phyloP scores from a whole-genome alignment of 2,329 filamentous ascomycete genomes.

The Clonostachys rhizophaga region DNA sequence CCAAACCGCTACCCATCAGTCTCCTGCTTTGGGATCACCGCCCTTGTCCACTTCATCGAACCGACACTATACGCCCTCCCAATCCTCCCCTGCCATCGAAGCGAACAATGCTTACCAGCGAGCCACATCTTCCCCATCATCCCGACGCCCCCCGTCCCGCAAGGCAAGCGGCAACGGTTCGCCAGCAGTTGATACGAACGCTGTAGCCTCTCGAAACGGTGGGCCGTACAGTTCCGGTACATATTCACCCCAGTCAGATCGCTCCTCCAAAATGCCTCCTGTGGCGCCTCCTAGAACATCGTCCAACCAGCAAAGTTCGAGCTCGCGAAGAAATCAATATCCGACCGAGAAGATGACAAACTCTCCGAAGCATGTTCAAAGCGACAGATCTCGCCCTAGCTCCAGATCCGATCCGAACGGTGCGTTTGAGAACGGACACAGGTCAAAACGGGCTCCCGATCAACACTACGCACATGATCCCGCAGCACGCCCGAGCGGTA shows the following conservation, averaged over 20 bases:
- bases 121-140: constrained; percentile 41
- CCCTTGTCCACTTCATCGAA: constrained; percentile 42
- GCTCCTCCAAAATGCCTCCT: constrained; percentile 60
- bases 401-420: constrained; percentile 22
- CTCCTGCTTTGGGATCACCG: constrained; percentile 41
- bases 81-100: constrained; percentile 49
- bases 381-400: constrained; percentile 26
- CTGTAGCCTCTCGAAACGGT: constrained; percentile 5
- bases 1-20: constrained; percentile 54
- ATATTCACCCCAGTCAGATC: constrained; percentile 36
- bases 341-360: constrained; percentile 35
- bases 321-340: constrained; percentile 37
- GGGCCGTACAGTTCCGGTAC: constrained; percentile 8
- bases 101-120: constrained; percentile 50
- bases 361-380: constrained; percentile 25
- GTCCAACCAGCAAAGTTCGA: constrained; percentile 50
- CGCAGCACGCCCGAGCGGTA: constrained; percentile 25
- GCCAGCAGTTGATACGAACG: constrained; percentile 25
- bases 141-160: constrained; percentile 46
- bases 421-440: constrained; percentile 16
- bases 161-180: constrained; percentile 44
- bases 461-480: constrained; percentile 25
- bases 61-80: constrained; percentile 46
- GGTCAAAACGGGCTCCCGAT: constrained; percentile 19
- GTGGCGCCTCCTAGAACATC: constrained; percentile 79